Base-by-base conservation (phyloP, 2,329 filamentous ascomycete genomes). In the Apiospora arundinis region DNA sequence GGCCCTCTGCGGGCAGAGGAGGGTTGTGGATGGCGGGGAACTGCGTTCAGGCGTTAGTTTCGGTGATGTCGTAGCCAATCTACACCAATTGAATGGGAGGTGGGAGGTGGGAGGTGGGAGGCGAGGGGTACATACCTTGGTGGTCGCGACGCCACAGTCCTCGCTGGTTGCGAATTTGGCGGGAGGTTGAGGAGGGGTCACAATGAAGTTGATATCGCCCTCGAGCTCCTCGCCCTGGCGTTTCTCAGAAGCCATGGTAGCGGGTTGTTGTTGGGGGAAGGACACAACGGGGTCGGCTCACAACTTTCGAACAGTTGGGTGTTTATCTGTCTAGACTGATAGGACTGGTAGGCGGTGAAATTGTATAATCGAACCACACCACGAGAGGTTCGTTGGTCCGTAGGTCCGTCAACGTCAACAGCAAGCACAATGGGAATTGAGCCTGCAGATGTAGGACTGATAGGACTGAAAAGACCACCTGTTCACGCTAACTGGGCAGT, bases 21-120 rank as follows among this genome's bases (percentile, higher is more conserved):
- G 92, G 93, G 89, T 98, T 98, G 81, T 95, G 92, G 85, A 98
- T 97, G 73, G 94, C 85, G 49, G 93, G 91, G 78, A 90, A 94
- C 94, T 95, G 79, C 16, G 67, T 40, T 9, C 18, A 18, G 16
- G 28, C 67, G 67, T 56, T 42, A 67, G 56, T 18, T 37, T 42
- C 60, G 32, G 44, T 25, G 66, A 46, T 45, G 28, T 67, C n/a
- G 45, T 67, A 67, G 66, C 8, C 66, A 37, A 18, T 18, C 28
- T 42, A 67, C 2, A 25, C 14, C 66, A 67, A 67, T 67, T 46
- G 66, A 28, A 40, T 7, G 16, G 4, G 56, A 14, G n/a, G 8
- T 4, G 32, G 5, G n/a, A 0, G 28, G 56, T n/a, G n/a, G n/a
- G n/a, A n/a, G n/a, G n/a, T 7, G 16, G 4, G 56, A 14, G n/a